Evolutionary conservation across 257 asterid species (phyloP), one percentile per base, ranked within the genome.

Genomic region (Catharanthus roseus): DNA sequence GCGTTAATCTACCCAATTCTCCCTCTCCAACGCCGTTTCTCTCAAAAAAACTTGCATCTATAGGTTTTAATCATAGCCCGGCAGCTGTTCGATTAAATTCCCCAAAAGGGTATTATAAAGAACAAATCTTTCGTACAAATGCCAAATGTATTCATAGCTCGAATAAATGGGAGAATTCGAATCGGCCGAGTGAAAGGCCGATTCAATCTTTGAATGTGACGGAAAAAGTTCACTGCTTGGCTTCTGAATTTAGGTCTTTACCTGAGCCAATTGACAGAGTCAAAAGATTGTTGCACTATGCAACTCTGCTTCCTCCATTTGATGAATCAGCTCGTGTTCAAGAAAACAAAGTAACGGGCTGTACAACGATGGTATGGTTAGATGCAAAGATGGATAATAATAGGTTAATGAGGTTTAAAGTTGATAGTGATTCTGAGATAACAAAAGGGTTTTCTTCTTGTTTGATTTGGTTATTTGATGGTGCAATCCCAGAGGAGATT

Each of bases 361-460:
- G 88, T 66, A 84, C 88, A 19, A 71, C 88, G 16, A 75, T 75
- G 72, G 86, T 84, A 0, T 84, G 88, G 88, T 49, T 84, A 67
- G 76, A 82, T 33, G 88, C 68, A 23, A 69, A 10, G 54, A 84
- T 84, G 86, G 78, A 79, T 24, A 41, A 15, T 29, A 68, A 68
- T 6, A 81, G 81, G 47, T 38, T 42, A 34, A 83, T 83, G 82
- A 78, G 79, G n/a, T 86, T 83, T 28, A 69, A 75, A 29, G 82
- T 80, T 33, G 95, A 91, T 68, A 91, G 96, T 68, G 97, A 91
- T 70, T 91, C 95, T 0, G 96, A 89, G 81, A 87, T 91, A 23
- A 86, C 93, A 0, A 91, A 86, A 72, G 96, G 97, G 81, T 91
- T 87, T 65, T 85, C 89, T 64, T 84, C 90, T 71, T 91, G 97